These are phyloP conservation scores for Naganishia onofrii DNA, from an alignment of 768 basidiomycete species.

Conservation along the genomic window DNA sequence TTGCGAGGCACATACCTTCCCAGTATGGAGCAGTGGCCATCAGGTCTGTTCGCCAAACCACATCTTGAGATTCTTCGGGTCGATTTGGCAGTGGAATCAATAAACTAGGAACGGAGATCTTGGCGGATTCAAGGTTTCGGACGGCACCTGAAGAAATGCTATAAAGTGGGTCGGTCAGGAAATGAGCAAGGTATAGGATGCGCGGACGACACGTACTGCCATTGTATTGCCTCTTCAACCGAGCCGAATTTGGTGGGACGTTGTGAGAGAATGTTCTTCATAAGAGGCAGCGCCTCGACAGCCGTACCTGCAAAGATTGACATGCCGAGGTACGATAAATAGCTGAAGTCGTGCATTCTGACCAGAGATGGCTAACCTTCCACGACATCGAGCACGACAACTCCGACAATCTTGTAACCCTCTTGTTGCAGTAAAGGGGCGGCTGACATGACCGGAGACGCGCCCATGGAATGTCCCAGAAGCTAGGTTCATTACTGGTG, in stretches of 20 bases:
- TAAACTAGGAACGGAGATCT: constrained; percentile 81
- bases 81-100: constrained; percentile 56
- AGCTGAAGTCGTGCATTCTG: no score
- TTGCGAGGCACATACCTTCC: constrained; percentile 61
- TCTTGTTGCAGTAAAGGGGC: constrained; percentile 65
- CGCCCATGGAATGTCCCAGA: constrained; percentile 95
- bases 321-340: not conserved
- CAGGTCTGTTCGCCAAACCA: constrained; percentile 77
- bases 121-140: constrained; percentile 73
- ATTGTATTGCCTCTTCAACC: constrained; percentile 80
- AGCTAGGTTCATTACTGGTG: constrained; percentile 54
- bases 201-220: constrained; percentile 71
- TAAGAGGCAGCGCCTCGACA: constrained; percentile 84
- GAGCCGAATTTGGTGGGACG: constrained; percentile 82
- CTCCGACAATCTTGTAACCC: constrained; percentile 67
- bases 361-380: constrained; percentile 57
- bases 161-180: constrained; percentile 10
- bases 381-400: constrained; percentile 84
- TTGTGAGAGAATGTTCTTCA: constrained; percentile 80
- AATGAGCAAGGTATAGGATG: constrained; percentile 31
- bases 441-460: constrained; percentile 75
- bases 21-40: constrained; percentile 83
- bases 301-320: constrained; percentile 68
- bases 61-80: constrained; percentile 54
- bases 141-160: constrained; percentile 80